These are phyloP conservation scores for Symbiodinium natans DNA, from an alignment of 73 alveolate genomes.

Conservation along the genomic window DNA sequence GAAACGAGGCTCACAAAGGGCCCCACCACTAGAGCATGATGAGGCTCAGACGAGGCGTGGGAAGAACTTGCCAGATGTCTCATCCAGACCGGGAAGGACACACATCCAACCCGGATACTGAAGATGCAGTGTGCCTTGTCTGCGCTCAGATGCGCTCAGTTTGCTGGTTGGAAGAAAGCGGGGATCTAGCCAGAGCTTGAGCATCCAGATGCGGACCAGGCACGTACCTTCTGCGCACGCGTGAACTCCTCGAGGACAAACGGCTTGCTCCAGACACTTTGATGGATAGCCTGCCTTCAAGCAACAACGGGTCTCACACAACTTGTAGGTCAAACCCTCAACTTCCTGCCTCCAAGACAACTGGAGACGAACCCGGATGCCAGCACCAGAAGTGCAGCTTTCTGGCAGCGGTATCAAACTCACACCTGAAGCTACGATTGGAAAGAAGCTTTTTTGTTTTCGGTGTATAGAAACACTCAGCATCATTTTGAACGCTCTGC, in stretches of 20 bases:
- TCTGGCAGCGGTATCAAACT: slow-evolving; percentile 48
- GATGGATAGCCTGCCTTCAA: slow-evolving; percentile 39
- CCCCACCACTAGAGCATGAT: too few species aligned
- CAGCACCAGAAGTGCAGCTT: background rate
- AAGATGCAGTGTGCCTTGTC: slow-evolving; percentile 47
- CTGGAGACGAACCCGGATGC: slow-evolving; percentile 53
- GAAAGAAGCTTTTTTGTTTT: too few species aligned
- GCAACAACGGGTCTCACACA: too few species aligned
- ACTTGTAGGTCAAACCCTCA: too few species aligned
- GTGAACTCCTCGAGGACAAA: slow-evolving; percentile 20
- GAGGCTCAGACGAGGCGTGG: slow-evolving; percentile 38
- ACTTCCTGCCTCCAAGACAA: slow-evolving; percentile 5
- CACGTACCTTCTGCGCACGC: background rate
- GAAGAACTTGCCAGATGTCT: background rate
- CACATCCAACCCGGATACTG: slow-evolving; percentile 77
- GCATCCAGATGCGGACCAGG: slow-evolving; percentile 17
- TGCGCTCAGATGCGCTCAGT: background rate
- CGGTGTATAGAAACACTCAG: too few species aligned
- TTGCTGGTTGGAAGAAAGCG: background rate
- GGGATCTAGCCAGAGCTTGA: background rate
- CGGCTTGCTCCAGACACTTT: slow-evolving; percentile 69
- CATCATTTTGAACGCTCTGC: too few species aligned
- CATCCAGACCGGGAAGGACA: slow-evolving; percentile 43
- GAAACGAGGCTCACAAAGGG: too few species aligned
- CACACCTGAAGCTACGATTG: slow-evolving; percentile 42